Evolutionary conservation across 768 basidiomycete species (phyloP), one percentile per base, ranked within the genome.

Genomic region (Tylopilus cervinicoccineus): DNA sequence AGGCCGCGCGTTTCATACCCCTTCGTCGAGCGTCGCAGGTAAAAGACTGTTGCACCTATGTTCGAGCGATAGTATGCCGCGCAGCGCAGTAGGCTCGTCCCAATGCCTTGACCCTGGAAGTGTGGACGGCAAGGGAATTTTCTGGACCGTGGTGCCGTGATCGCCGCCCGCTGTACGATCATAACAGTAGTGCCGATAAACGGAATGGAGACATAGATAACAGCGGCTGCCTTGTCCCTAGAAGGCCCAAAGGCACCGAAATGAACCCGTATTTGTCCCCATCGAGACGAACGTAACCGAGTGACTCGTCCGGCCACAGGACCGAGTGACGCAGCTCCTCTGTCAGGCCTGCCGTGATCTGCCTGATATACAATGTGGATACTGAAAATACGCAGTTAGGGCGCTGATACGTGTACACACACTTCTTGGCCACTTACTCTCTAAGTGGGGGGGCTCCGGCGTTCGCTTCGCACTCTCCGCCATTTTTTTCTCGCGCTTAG

Each of bases 1-100:
- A 83, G 67, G 3, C 78, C 80, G 48, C 77, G 72, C 50, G 70
- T 76, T 52, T 70, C 60, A 60, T 83, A 84, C 79, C 80, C 83
- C 71, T 64, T 38, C 63, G 61, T 52, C 80, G 64, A 19, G 81
- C 81, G 57, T 83, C 81, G 65, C 81, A 83, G 80, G n/a, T 80
- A 84, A 6, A 79, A 62, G 12, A 73, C 56, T 6, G 52, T 54
- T n/a, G 68, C 75, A 17, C 68, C 69, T 42, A 73, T 56, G 40
- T 76, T 69, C n/a, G 67, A 62, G 53, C 60, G 64, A 19, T 73
- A 74, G 26, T 72, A 59, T 22, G 74, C 69, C 16, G 54, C 74
- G 62, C 40, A 60, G 42, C 43, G 52, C 32, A 86, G 65, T 37
- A 83, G 69, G 41, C 58, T 63, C 22, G 76, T 74, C 28, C 78